phyloP scores from a whole-genome alignment of 768 basidiomycete species.

The Phlebiopsis gigantea region DNA sequence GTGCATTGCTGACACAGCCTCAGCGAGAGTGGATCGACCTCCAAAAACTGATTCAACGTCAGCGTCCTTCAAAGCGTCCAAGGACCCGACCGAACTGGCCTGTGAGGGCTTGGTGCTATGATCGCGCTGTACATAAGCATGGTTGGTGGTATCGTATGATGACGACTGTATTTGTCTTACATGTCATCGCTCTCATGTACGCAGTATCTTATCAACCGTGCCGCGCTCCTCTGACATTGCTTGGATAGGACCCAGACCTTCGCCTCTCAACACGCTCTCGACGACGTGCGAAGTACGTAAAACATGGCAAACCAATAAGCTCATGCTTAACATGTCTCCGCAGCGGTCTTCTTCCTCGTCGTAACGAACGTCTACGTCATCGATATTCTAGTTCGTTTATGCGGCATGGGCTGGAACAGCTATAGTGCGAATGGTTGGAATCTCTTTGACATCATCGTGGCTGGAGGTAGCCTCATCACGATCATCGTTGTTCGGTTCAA shows the following conservation, averaged over 20 bases:
- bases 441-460: slow-evolving; percentile 78
- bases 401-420: slow-evolving; percentile 78
- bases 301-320: background rate
- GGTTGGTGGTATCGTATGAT: slow-evolving; percentile 87
- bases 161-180: slow-evolving; percentile 73
- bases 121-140: slow-evolving; percentile 85
- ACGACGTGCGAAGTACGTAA: slow-evolving; percentile 55
- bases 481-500: slow-evolving; percentile 66
- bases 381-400: slow-evolving; percentile 74
- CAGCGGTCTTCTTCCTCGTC: slow-evolving; percentile 74
- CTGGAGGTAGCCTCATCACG: slow-evolving; percentile 77
- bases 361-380: slow-evolving; percentile 68
- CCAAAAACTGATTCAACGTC: slow-evolving; percentile 80
- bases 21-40: slow-evolving; percentile 95
- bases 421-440: slow-evolving; percentile 95
- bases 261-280: slow-evolving; percentile 40
- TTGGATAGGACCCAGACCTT: slow-evolving; percentile 82
- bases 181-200: slow-evolving; percentile 80
- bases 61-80: slow-evolving; percentile 82
- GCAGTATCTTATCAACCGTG: slow-evolving; percentile 22
- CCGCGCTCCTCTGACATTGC: slow-evolving; percentile 3
- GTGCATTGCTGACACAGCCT: slow-evolving; percentile 77
- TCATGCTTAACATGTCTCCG: background rate
- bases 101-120: slow-evolving; percentile 83
- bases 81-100: slow-evolving; percentile 45